Percentiles rank a stretch among this genome's conserved stretches.
These are phyloP conservation scores for Ambrosia hybrid DNA, from an alignment of 140 eudicot species.

Conservation along the genomic window DNA sequence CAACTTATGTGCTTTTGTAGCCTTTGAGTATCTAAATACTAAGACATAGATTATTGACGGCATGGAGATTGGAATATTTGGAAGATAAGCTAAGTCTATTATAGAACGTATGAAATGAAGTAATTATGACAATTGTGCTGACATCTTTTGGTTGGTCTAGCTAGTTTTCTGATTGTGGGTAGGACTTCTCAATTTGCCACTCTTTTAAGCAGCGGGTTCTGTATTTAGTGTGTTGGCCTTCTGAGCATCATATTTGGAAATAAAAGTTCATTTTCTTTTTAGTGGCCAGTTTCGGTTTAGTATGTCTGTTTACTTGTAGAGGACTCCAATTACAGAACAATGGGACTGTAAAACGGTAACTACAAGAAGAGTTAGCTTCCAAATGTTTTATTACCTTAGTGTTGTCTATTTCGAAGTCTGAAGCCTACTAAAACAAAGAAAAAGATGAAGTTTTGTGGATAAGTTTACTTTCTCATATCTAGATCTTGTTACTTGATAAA, in stretches of 20 bases:
- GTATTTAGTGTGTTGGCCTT: neutral
- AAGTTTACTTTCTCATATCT: too few species aligned
- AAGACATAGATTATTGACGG: neutral
- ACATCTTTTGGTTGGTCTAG: neutral
- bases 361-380: neutral
- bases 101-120: neutral
- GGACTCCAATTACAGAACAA: neutral
- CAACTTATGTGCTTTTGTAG: neutral
- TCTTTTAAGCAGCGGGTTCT: neutral
- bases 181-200: neutral
- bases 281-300: neutral
- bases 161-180: neutral
- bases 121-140: neutral
- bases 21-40: neutral
- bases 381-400: neutral
- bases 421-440: slow-evolving; percentile 6
- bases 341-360: neutral
- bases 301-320: neutral
- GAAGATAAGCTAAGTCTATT: neutral
- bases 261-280: neutral
- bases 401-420: neutral
- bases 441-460: neutral
- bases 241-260: neutral
- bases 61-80: neutral
- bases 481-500: neutral